Base-by-base conservation (phyloP, 2,329 filamentous ascomycete species). In the Polychaeton citri region DNA sequence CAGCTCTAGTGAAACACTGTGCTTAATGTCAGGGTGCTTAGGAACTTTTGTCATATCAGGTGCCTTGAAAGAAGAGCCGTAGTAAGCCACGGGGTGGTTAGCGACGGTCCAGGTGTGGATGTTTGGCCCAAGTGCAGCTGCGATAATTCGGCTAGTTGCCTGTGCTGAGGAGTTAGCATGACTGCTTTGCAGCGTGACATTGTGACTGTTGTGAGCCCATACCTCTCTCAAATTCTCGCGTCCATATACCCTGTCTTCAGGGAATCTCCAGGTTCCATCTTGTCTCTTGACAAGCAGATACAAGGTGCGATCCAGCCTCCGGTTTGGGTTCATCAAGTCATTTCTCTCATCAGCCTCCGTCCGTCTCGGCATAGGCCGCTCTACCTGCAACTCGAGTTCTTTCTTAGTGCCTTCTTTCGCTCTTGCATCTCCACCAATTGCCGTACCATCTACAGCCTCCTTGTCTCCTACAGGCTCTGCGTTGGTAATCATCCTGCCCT, bases 71-170 rank as follows among this genome's bases (percentile, higher is more conserved):
- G 74, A 64, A 42, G 64, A 65, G 46, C 82, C 68, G 52, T 81
- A 64, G 62, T 95, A 81, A 18, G 87, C 88, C 39, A 95, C 73
- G 8, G 90, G 90, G 39, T 81, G 81, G 50, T 86, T 86, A 41
- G 86, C 88, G 35, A 98, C 82, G 48, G 96, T 75, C 87, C 90
- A 98, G 37, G 86, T 95, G 67, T 96, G 96, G 87, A 98, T 96
- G 69, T 98, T 92, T 42, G 82, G 64, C 39, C 90, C 90, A 7
- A 80, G 86, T 3, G 84, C 69, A 50, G 83, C 71, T 35, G 79
- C 68, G 17, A 96, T 69, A 37, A 86, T 76, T 41, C 86, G 74
- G 54, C 85, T 74, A 24, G 88, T 86, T 31, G 83, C 79, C 90
- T 98, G 49, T 43, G 36, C 6, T 34, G 7, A 21, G 30, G 13